These are phyloP conservation scores for Pilobolus umbonatus DNA, from an alignment of 192 early-diverging fungal species.

Conservation along the genomic window DNA sequence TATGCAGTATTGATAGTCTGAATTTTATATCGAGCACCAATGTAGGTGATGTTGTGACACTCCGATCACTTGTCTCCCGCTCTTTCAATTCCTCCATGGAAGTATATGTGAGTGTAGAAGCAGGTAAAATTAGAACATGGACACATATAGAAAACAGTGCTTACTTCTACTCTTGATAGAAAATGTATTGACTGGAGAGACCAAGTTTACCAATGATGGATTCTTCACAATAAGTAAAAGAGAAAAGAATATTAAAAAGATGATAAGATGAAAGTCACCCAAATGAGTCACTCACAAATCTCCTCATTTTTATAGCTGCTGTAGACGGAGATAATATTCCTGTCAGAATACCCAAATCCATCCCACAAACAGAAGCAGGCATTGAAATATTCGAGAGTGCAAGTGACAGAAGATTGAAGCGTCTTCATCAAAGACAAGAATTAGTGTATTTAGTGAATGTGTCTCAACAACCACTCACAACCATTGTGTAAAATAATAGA, in stretches of 20 bases:
- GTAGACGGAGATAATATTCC: slow-evolving; percentile 32
- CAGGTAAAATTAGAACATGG: slow-evolving; percentile 14
- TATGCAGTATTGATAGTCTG: slow-evolving; percentile 48
- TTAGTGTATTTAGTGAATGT: slow-evolving; percentile 25
- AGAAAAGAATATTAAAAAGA: background rate
- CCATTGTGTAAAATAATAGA: too few species aligned
- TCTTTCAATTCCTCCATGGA: slow-evolving; percentile 53
- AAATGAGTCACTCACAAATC: too few species aligned
- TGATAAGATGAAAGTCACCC: too few species aligned
- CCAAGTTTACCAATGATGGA: slow-evolving; percentile 54
- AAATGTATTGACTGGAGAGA: slow-evolving; percentile 48
- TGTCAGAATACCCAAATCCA: slow-evolving; percentile 30
- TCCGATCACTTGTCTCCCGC: slow-evolving; percentile 49
- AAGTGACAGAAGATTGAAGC: slow-evolving; percentile 32
- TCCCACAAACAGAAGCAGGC: slow-evolving; percentile 39
- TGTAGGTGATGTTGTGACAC: slow-evolving; percentile 50
- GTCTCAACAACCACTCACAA: background rate
- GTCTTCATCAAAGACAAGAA: slow-evolving; percentile 38
- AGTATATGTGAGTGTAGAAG: slow-evolving; percentile 53
- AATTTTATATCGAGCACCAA: slow-evolving; percentile 51
- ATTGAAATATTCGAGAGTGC: slow-evolving; percentile 34
- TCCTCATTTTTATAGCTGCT: slow-evolving; percentile 24
- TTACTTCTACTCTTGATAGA: slow-evolving; percentile 24
- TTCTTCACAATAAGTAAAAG: slow-evolving; percentile 52
- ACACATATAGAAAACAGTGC: background rate